phyloP scores from a whole-genome alignment of 306 rosid species.

The Acmispon strigosus region DNA sequence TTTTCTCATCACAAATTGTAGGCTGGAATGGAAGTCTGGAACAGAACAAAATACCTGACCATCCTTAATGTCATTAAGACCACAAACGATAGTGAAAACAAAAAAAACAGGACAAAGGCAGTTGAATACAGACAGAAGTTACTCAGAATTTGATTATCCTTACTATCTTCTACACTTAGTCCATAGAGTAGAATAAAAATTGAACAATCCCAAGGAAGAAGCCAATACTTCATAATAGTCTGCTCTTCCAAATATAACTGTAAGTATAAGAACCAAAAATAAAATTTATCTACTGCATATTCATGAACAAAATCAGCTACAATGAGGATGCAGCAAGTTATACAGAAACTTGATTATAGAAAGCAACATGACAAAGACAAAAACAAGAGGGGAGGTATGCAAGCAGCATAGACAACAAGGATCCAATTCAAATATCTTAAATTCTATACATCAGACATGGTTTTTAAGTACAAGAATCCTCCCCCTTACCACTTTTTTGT shows the following conservation, averaged over 20 bases:
- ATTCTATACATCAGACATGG: conserved; percentile 38
- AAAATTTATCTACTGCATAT: conserved; percentile 2
- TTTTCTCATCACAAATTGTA: neutral
- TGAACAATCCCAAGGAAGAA: neutral
- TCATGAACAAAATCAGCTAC: conserved; percentile 33
- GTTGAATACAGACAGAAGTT: neutral
- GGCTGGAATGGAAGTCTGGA: neutral
- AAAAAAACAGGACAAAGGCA: neutral
- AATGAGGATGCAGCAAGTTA: conserved; percentile 32
- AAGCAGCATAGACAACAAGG: conserved; percentile 26
- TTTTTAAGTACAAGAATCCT: conserved; percentile 37
- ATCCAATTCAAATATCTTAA: conserved; percentile 33
- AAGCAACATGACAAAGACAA: conserved; percentile 27
- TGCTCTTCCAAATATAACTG: conserved; percentile 13
- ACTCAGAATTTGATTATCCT: neutral
- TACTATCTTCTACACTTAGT: neutral
- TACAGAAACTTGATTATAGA: conserved; percentile 37
- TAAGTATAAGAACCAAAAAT: conserved; percentile 13
- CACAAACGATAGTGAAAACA: neutral
- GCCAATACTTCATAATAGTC: neutral
- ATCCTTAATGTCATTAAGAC: neutral
- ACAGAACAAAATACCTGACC: neutral
- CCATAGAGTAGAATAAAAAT: neutral
- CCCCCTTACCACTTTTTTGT: conserved; percentile 22
- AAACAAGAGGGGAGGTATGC: neutral